Percentiles rank a stretch among this genome's conserved stretches.
These are phyloP conservation scores for Trichosporon faecale DNA, from an alignment of 1,284 basidiomycete genomes.

Conservation along the genomic window DNA sequence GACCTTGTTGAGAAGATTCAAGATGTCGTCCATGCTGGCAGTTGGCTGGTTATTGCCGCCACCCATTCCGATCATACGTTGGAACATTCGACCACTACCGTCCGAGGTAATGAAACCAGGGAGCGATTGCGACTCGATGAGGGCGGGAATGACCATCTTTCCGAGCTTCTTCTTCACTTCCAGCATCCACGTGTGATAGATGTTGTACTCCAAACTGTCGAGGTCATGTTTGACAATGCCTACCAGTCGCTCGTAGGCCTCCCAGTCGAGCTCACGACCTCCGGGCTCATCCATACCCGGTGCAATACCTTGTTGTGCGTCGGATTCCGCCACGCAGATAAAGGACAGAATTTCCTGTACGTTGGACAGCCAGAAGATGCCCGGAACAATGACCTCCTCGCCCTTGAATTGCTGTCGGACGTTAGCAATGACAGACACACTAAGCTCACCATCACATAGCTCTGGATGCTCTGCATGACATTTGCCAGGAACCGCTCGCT, in stretches of 20 bases:
- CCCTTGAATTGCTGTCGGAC: constrained; percentile 63
- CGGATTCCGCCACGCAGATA: constrained; percentile 96
- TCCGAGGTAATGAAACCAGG: constrained; percentile 98
- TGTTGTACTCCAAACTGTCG: constrained; percentile 98
- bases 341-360: constrained; percentile 99
- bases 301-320: constrained; percentile 96
- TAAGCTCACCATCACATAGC: constrained; percentile 86
- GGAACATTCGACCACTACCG: constrained; percentile 82
- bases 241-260: constrained; percentile 92
- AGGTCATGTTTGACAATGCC: constrained; percentile 98
- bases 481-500: constrained; percentile 98
- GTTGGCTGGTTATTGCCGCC: constrained; percentile 73
- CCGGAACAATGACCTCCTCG: constrained; percentile 93
- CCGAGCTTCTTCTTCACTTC: constrained; percentile 95
- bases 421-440: neutral
- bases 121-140: constrained; percentile 95
- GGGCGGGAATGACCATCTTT: constrained; percentile 98
- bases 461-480: constrained; percentile 97
- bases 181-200: constrained; percentile 99
- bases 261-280: constrained; percentile 92
- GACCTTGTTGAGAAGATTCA: constrained; percentile 95
- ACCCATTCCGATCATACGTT: constrained; percentile 72
- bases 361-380: constrained; percentile 98
- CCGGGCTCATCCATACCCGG: constrained; percentile 95
- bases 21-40: constrained; percentile 98